phyloP scores from a whole-genome alignment of 257 asterid genomes.

The Salvia miltiorrhiza region DNA sequence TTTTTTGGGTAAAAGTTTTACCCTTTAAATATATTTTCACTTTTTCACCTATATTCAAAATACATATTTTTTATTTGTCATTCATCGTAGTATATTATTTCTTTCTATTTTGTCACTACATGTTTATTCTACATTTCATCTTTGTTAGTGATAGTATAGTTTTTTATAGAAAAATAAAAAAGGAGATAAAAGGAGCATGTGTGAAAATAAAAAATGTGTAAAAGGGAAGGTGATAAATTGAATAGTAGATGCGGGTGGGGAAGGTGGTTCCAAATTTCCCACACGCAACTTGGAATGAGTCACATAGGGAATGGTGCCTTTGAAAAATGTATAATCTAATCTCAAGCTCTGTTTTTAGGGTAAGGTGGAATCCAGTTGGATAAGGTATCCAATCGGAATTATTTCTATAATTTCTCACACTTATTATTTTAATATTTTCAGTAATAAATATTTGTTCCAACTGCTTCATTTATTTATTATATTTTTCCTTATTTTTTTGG shows the following conservation, averaged over 20 bases:
- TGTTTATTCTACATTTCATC: too few species aligned
- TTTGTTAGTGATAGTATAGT: too few species aligned
- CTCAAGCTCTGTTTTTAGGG: slow-evolving; percentile 29
- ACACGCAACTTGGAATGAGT: slow-evolving; percentile 29
- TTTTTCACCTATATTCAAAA: too few species aligned
- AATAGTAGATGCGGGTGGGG: not conserved
- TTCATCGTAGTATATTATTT: too few species aligned
- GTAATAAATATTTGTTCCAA: slow-evolving; percentile 9
- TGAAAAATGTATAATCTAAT: slow-evolving; percentile 17
- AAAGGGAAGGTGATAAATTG: too few species aligned
- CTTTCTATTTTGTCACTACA: too few species aligned
- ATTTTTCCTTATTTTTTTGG: not conserved
- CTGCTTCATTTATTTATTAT: slow-evolving; percentile 7
- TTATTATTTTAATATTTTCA: not conserved
- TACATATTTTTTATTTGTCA: too few species aligned
- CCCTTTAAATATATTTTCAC: too few species aligned
- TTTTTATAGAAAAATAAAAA: too few species aligned
- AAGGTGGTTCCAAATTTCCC: slow-evolving; percentile 9
- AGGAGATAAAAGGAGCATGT: too few species aligned
- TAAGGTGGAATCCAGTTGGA: slow-evolving; percentile 46
- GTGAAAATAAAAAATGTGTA: too few species aligned
- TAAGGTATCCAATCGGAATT: slow-evolving; percentile 28
- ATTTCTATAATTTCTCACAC: slow-evolving; percentile 15
- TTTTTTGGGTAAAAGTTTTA: too few species aligned
- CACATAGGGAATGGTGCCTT: slow-evolving; percentile 38